A percentile compares a stretch with the other conserved stretches of the same genome.
phyloP scores from a whole-genome alignment of 148 eudicot genomes.

The Fagopyrum tataricum region DNA sequence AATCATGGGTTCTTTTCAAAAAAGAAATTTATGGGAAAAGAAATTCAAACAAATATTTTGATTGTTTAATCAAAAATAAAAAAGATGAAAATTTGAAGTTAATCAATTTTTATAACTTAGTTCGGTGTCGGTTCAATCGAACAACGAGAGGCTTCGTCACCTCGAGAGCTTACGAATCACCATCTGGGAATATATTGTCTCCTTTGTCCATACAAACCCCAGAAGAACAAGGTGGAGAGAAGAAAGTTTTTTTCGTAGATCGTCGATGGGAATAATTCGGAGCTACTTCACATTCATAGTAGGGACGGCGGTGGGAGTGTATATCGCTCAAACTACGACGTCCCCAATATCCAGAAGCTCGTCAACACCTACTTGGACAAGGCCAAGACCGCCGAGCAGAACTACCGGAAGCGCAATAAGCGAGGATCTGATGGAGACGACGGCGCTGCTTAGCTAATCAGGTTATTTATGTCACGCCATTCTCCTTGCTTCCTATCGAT shows the following conservation, averaged over 20 bases:
- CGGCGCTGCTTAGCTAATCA: background rate
- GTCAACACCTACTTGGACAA: slow-evolving; percentile 29
- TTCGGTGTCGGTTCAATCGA: too few relatives aligned
- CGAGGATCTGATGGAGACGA: slow-evolving; percentile 6
- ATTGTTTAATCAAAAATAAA: too few relatives aligned
- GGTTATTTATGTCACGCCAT: background rate
- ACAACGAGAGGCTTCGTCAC: background rate
- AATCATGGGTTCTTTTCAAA: too few relatives aligned
- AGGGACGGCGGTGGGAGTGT: slow-evolving; percentile 50
- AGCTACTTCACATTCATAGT: slow-evolving; percentile 41
- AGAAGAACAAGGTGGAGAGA: background rate
- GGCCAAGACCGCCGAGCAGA: slow-evolving; percentile 38
- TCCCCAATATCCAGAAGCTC: slow-evolving; percentile 44
- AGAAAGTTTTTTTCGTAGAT: background rate
- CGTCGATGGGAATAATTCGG: slow-evolving; percentile 22
- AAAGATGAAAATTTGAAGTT: too few relatives aligned
- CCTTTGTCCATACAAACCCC: background rate
- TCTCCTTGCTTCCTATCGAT: background rate
- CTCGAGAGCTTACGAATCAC: background rate
- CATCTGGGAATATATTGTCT: background rate
- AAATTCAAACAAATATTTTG: too few relatives aligned
- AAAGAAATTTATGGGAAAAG: too few relatives aligned
- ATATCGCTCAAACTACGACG: slow-evolving; percentile 70
- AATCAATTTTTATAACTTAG: too few relatives aligned
- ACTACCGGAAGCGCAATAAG: slow-evolving; percentile 46